Base-by-base conservation (phyloP, 768 basidiomycete genomes). In the Mycena olivaceomarginata region DNA sequence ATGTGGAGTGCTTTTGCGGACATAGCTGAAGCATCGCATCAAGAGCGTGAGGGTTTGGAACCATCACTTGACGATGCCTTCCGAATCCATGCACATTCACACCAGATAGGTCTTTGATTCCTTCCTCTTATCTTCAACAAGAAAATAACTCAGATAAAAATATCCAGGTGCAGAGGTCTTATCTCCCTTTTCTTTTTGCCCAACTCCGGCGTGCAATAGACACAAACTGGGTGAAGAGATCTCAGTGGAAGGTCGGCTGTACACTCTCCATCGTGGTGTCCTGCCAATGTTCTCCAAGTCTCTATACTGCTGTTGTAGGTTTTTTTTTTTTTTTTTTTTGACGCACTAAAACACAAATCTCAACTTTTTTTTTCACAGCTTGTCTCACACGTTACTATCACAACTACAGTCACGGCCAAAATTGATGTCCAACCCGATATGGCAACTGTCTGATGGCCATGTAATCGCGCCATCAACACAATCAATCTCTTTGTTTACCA, bases 1-100 rank as follows among this genome's bases (percentile, higher is more conserved):
- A 59, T 45, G 18, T 74, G 73, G 73, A 8, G 1, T 63, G 73
- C 73, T 2, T 74, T 68, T 62, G 20, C 18, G 4, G 66, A 74
- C 56, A 1, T 74, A 5, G 56, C 31, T 5, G 56, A 67, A 46
- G 37, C 4, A 3, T 25, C 4, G 5, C 13, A 74, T 12, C 4
- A 31, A 31, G 31, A 31, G 31, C 31, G 31, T 53, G 59, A 37
- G 6, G 31, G 15, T 37, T 6, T 31, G 10, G 7, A 10, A 15
- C n/a, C 56, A 25, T 57, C 56, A 22, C 25, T 57, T n/a, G 59
- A 60, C 37, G 59, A 60, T 25, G 13, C 11, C 8, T 60, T 60
- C 59, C 25, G 31, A 16, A 15, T 37, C 9, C 59, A 60, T 16
- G 25, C 12, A 2, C 31, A 37, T 37, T 60, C 59, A 2, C 5